Base-by-base conservation (phyloP, 768 basidiomycete genomes). In the Leccinum boreale region DNA sequence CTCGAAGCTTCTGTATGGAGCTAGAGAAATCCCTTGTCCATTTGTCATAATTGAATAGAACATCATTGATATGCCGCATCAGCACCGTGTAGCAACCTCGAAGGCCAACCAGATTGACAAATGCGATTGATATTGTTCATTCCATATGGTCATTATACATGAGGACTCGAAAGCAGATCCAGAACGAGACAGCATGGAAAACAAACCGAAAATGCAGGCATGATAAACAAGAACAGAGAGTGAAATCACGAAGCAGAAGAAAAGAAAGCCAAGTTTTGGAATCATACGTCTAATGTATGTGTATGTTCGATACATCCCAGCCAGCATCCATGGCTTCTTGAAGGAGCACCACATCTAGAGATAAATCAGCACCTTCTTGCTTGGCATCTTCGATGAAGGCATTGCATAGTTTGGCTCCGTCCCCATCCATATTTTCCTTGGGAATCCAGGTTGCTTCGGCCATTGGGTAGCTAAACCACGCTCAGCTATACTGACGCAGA, bases 401-500 rank as follows among this genome's bases (percentile, higher is more conserved):
- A 5, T 62, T 48, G 21, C 65, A 62, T 15, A 74, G 0, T 14
- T 19, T 48, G 3, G 48, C 56, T 2, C 51, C 62, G 7, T 63
- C 65, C 15, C 70, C 65, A 2, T 61, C 24, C 17, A 72, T 28
- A 24, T 68, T 72, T 42, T 68, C 72, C 23, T 62, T 65, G 0
- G 72, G 68, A 7, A 73, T 67, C 71, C 71, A 72, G 3, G 49
- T 66, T 15, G 71, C 70, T 44, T 72, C 53, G 6, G 29, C 36
- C 60, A 72, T 67, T 15, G 70, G 62, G 47, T 65, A 72, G 6
- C 71, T 72, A 42, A 23, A 24, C 26, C 17, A 33, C 10, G 29
- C 5, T 58, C 49, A 55, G 45, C 17, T 31, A 5, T 26, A 1
- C 15, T 15, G 21, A 4, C 26, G 36, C 14, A n/a, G 15, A 26